phyloP scores from a whole-genome alignment of 495 filamentous ascomycete species.

The Daldinia decipiens region DNA sequence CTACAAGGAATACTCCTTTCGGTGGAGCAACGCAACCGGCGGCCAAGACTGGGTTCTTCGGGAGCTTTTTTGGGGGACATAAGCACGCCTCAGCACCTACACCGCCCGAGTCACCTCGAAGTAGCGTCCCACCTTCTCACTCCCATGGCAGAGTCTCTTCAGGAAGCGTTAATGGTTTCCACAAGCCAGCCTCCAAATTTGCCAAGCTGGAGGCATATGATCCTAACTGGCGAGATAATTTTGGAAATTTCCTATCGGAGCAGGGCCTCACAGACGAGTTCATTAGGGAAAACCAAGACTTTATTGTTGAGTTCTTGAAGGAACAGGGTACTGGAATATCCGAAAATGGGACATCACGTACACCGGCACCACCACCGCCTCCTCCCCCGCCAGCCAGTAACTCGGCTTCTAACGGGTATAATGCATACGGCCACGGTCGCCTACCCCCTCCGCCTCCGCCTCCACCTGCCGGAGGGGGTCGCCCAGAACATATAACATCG shows the following conservation, averaged over 20 bases:
- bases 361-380: constrained; percentile 65
- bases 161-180: constrained; percentile 54
- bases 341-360: constrained; percentile 20
- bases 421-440: constrained; percentile 44
- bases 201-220: constrained; percentile 82
- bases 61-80: constrained; percentile 76
- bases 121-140: constrained; percentile 60
- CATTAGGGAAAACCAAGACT: constrained; percentile 91
- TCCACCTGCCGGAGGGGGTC: constrained; percentile 72
- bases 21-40: constrained; percentile 63
- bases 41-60: constrained; percentile 63
- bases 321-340: constrained; percentile 65
- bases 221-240: constrained; percentile 82
- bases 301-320: constrained; percentile 91
- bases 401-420: constrained; percentile 20
- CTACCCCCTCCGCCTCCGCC: constrained; percentile 68
- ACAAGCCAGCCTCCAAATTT: constrained; percentile 59
- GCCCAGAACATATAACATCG: constrained; percentile 55
- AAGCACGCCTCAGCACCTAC: constrained; percentile 70
- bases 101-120: constrained; percentile 63
- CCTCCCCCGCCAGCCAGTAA: constrained; percentile 57
- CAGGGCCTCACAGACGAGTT: constrained; percentile 95
- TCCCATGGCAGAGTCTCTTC: constrained; percentile 54
- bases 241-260: constrained; percentile 77
- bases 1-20: constrained; percentile 80